These are phyloP conservation scores for Smittium culicis DNA, from an alignment of 371 early-diverging fungal genomes.

Conservation along the genomic window DNA sequence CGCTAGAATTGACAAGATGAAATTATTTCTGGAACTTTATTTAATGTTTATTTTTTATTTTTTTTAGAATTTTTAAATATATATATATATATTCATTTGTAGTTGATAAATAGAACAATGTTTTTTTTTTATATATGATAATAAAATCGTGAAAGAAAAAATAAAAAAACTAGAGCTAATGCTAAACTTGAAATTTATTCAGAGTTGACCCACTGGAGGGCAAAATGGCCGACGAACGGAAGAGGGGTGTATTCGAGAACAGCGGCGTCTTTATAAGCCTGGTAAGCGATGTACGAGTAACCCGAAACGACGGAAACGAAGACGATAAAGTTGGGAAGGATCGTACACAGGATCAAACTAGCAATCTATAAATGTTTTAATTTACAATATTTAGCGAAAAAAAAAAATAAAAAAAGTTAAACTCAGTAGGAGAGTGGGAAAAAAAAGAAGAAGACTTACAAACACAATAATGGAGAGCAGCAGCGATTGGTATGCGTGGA, in stretches of 20 bases:
- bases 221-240: conserved; percentile 26
- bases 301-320: neutral
- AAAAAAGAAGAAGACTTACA: conserved; percentile 15
- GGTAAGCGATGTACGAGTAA: conserved; percentile 15
- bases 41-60: too few relatives aligned
- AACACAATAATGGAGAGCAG: conserved; percentile 19
- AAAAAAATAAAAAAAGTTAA: too few relatives aligned
- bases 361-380: neutral
- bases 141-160: too few relatives aligned
- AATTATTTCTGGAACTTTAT: too few relatives aligned
- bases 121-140: too few relatives aligned
- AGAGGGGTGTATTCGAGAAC: conserved; percentile 26
- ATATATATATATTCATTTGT: too few relatives aligned
- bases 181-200: conserved; percentile 15
- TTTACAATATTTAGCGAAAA: neutral
- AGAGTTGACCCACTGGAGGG: conserved; percentile 24
- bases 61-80: neutral
- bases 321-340: neutral
- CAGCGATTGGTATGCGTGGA: conserved; percentile 69
- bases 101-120: too few relatives aligned
- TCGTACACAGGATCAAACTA: neutral
- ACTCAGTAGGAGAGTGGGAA: too few relatives aligned
- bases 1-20: neutral
- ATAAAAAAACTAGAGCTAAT: too few relatives aligned
- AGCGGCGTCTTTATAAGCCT: conserved; percentile 27